phyloP scores from a whole-genome alignment of 345 rosid genomes.

The Garcia nutans region DNA sequence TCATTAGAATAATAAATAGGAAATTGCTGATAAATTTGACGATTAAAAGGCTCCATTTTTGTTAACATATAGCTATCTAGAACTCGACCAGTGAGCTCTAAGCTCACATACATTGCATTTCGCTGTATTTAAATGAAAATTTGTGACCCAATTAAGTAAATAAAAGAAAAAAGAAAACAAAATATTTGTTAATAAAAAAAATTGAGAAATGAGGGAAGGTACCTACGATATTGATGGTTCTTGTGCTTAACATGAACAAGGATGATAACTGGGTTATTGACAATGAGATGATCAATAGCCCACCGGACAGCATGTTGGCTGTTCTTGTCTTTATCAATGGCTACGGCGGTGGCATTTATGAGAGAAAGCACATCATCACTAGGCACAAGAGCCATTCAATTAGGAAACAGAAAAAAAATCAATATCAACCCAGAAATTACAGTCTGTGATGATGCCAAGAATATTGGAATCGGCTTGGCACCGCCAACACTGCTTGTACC shows the following conservation, averaged over 20 bases:
- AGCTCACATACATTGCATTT: no score
- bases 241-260: constrained; percentile 63
- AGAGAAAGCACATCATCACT: constrained; percentile 35
- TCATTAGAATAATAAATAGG: no score
- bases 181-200: neutral
- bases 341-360: constrained; percentile 54
- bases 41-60: no score
- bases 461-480: neutral
- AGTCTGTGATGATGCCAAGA: constrained; percentile 2
- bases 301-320: constrained; percentile 82
- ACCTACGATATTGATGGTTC: constrained; percentile 57
- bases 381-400: constrained; percentile 33
- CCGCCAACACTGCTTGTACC: neutral
- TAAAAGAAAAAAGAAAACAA: neutral
- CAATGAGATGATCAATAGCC: constrained; percentile 69
- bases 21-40: no score
- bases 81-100: no score
- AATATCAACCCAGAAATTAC: neutral
- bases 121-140: no score
- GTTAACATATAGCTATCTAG: no score
- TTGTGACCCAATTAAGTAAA: no score
- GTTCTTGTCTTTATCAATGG: constrained; percentile 80
- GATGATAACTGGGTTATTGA: constrained; percentile 38
- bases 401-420: neutral
- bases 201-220: constrained; percentile 37